Base-by-base conservation (phyloP, 352 stramenopile species). In the Pythium sukuiense region DNA sequence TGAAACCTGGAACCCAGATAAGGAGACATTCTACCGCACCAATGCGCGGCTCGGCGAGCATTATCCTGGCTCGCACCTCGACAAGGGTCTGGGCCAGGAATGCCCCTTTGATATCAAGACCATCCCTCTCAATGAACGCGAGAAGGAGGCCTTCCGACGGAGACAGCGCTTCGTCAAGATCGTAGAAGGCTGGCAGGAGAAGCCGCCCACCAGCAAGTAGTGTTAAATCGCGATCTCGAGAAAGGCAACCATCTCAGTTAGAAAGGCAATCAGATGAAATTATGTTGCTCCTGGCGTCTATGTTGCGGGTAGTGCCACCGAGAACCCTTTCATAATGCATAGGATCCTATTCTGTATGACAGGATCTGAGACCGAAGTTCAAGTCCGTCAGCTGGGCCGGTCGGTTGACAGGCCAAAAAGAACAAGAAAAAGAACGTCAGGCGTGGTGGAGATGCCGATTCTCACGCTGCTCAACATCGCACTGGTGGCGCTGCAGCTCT, bases 101-200 rank as follows among this genome's bases (percentile, higher is more conserved):
- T 92, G 84, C 55, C 77, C 74, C 6, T 87, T 89, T 26, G 73
- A 85, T 62, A 63, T 89, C 20, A 81, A 74, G 29, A 58, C 60
- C 14, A 56, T 89, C 48, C 58, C 58, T 9, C 76, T 92, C 37
- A 73, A 70, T 0, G 63, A 70, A 0, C 64, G 39, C 0, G 76
- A 92, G 61, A 61, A 71, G 20, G 69, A 81, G 9, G 70, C 41
- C 13, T 82, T 89, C 37, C 61, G 73, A 2, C 63, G 69, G 3
- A 76, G 83, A 9, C 81, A 89, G 64, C 65, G 73, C 58, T 76
- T 85, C 16, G 71, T 88, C 57, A 57, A 65, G 48, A 63, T 52
- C 16, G 53, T 35, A 18, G 59, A 67, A 37, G 56, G 39, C 29
- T 65, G 63, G 63, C 45, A 64, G 37, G 45, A 67, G 48, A 59